These are phyloP conservation scores for Myriangium duriaei DNA, from an alignment of 2,329 filamentous ascomycete species.

Conservation along the genomic window DNA sequence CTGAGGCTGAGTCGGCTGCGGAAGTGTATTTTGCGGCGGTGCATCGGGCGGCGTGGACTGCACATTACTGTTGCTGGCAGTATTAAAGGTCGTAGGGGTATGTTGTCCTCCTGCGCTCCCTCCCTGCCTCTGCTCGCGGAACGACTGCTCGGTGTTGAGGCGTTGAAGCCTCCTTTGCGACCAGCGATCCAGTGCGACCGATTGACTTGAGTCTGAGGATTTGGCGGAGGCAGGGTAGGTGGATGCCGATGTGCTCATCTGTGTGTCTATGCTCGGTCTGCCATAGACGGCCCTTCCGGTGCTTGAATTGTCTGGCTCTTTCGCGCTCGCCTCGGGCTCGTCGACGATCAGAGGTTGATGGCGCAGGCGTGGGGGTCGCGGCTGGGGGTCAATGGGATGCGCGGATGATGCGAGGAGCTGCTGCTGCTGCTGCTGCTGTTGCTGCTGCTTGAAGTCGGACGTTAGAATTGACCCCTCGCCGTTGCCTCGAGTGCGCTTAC, in stretches of 20 bases:
- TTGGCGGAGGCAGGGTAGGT: constrained; percentile 15
- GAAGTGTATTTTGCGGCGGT: no score
- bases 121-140: constrained; percentile 25
- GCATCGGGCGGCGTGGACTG: no score
- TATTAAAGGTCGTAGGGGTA: no score
- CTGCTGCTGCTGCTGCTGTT: no score
- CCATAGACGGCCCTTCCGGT: constrained; percentile 7
- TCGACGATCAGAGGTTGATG: background rate
- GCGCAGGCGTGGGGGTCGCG: background rate
- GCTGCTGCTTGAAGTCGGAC: no score
- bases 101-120: no score
- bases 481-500: background rate
- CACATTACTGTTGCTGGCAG: no score
- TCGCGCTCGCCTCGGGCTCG: background rate
- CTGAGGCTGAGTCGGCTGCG: no score
- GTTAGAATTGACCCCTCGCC: background rate
- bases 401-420: no score
- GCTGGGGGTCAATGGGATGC: no score
- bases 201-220: constrained; percentile 23
- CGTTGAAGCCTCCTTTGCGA: constrained; percentile 26
- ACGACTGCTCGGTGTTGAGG: constrained; percentile 27
- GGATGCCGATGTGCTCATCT: constrained; percentile 5
- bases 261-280: constrained; percentile 3
- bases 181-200: constrained; percentile 22
- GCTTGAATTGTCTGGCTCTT: background rate